These are phyloP conservation scores for Penicillium sclerotigenum DNA, from an alignment of 2,329 filamentous ascomycete species.

Conservation along the genomic window DNA sequence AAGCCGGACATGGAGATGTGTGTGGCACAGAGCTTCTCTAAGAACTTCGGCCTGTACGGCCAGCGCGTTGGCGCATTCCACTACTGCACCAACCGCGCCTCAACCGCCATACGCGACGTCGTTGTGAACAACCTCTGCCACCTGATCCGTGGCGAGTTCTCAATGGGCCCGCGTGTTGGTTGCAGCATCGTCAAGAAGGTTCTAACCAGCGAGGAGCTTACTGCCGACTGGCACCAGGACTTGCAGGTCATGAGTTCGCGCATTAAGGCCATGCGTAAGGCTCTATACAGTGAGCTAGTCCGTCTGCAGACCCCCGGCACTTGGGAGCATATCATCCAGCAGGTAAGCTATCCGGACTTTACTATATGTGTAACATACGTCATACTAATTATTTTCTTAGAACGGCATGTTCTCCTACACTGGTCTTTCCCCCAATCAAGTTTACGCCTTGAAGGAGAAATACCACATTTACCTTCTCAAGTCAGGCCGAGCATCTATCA, in stretches of 20 bases:
- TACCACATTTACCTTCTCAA: conserved; percentile 46
- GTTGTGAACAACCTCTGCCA: conserved; percentile 41
- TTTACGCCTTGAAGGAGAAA: conserved; percentile 41
- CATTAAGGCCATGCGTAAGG: conserved; percentile 85
- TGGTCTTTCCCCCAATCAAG: conserved; percentile 47
- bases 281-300: conserved; percentile 75
- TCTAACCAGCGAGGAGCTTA: conserved; percentile 73
- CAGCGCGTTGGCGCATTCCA: conserved; percentile 95
- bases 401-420: conserved; percentile 89
- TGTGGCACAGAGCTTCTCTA: conserved; percentile 59
- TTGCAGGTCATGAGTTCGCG: conserved; percentile 87
- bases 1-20: conserved; percentile 64
- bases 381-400: conserved; percentile 17
- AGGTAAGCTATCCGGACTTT: conserved; percentile 55
- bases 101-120: conserved; percentile 28
- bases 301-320: conserved; percentile 79
- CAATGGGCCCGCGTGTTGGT: conserved; percentile 71
- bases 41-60: conserved; percentile 79
- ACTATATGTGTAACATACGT: background rate
- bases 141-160: conserved; percentile 40
- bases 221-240: conserved; percentile 86
- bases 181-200: conserved; percentile 79
- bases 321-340: conserved; percentile 98
- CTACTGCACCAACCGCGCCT: conserved; percentile 39
- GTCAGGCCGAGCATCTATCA: conserved; percentile 41